A percentile compares a stretch with the other conserved stretches of the same genome.
phyloP scores from a whole-genome alignment of 495 filamentous ascomycete genomes.

The Darksidea phi region DNA sequence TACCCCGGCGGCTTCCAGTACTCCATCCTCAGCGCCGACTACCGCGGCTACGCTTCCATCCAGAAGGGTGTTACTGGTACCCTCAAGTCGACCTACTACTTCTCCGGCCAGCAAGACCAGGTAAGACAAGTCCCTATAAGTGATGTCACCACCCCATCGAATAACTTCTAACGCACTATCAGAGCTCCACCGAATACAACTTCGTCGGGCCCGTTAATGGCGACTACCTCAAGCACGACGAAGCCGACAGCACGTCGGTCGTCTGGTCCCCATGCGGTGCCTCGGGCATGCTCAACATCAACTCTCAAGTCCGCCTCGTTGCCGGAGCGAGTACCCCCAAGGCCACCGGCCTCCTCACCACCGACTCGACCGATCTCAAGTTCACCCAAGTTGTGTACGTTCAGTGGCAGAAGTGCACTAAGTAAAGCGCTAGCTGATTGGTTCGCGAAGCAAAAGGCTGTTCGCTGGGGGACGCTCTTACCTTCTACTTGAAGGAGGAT shows the following conservation, averaged over 20 bases:
- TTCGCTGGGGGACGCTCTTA: not conserved
- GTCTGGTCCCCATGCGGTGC: constrained; percentile 43
- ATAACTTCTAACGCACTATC: not conserved
- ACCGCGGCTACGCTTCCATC: constrained; percentile 51
- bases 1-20: constrained; percentile 56
- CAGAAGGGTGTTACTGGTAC: constrained; percentile 48
- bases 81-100: constrained; percentile 54
- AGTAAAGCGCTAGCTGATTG: constrained; percentile 1
- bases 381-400: constrained; percentile 42
- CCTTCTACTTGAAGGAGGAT: not conserved
- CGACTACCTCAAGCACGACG: constrained; percentile 40
- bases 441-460: not conserved
- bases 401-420: constrained; percentile 34
- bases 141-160: not conserved
- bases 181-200: constrained; percentile 34
- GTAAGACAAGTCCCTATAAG: constrained; percentile 10
- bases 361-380: constrained; percentile 46
- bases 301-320: constrained; percentile 39
- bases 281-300: constrained; percentile 44
- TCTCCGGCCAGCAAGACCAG: constrained; percentile 47
- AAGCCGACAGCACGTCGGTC: constrained; percentile 35
- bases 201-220: constrained; percentile 36
- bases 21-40: constrained; percentile 53
- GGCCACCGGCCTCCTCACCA: constrained; percentile 42
- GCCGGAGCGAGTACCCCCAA: constrained; percentile 10